Evolutionary conservation across 2,329 filamentous ascomycete species (phyloP), one percentile per base, ranked within the genome.

Genomic region (Colletotrichum theobromicola): DNA sequence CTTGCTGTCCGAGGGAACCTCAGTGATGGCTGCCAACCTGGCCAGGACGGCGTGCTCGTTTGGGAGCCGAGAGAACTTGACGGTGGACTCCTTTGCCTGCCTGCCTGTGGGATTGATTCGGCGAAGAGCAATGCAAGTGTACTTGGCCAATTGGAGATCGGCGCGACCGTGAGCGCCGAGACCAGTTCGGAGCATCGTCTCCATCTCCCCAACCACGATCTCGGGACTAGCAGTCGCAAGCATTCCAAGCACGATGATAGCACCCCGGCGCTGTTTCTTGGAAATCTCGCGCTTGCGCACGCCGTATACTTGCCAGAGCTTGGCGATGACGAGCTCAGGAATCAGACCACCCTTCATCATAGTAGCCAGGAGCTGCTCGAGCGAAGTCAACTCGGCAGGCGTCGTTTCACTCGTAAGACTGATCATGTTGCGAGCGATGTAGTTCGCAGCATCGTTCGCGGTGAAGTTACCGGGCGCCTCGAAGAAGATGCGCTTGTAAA

Each of bases 391-490:
- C 82, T 99, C 97, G 1, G 97, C 97, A 1, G 96, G 95, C 0
- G 96, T 98, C 2, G 96, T 96, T 32, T 96, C 96, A 83, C 98
- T 98, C 0, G 97, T 99, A 80, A 99, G 86, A 88, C 96, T 98
- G 84, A 98, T 98, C 96, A 99, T 99, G 84, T 98, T 99, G 76
- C 96, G 92, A 30, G 96, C 96, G 80, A 99, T 94, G 82, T 97
- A 99, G 83, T 97, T 98, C 62, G 97, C 96, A 4, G 96, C 93
- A 81, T 98, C 96, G 78, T 98, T 98, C 34, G 92, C 87, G 73
- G 90, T 95, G 85, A 98, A 98, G 6, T 93, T 93, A 75, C 95
- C 95, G 0, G 97, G 97, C 0, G 97, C 96, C 81, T 98, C 95
- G 79, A 99, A 99, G 85, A 98, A 99, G 1, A 99, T 90, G 24